Evolutionary conservation across 345 rosid species (phyloP).

Genomic region (Raphanus raphanistrum): DNA sequence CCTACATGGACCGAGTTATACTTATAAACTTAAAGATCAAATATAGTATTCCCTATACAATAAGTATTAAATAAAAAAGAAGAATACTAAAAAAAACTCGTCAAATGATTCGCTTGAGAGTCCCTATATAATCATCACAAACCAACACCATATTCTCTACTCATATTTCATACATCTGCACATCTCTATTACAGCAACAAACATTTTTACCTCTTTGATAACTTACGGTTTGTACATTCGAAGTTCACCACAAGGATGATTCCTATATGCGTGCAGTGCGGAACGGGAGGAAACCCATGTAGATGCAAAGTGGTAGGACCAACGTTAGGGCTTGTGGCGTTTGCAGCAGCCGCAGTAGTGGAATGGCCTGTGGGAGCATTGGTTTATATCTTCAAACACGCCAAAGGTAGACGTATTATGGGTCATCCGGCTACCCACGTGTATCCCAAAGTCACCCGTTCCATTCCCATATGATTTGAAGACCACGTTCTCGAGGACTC

Average conservation of each 20-base stretch:
- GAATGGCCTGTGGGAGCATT: constrained; percentile 93
- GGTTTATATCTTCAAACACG: constrained; percentile 66
- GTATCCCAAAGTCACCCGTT: constrained; percentile 58
- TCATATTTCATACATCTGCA: constrained; percentile 12
- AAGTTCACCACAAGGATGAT: constrained; percentile 25
- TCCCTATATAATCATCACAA: constrained; percentile 31
- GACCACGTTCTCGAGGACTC: not conserved
- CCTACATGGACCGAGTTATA: constrained; percentile 15
- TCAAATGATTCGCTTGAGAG: constrained; percentile 24
- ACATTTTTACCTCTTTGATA: not conserved
- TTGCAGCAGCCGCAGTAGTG: constrained; percentile 60
- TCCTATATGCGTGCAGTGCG: constrained; percentile 70
- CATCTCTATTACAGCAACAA: constrained; percentile 19
- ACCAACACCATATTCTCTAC: constrained; percentile 9
- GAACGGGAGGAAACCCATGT: constrained; percentile 67
- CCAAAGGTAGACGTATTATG: constrained; percentile 78
- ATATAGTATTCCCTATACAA: too few species aligned
- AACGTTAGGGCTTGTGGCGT: constrained; percentile 74
- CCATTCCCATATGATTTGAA: constrained; percentile 57
- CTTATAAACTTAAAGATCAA: not conserved
- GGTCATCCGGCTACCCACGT: constrained; percentile 80
- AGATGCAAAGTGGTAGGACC: constrained; percentile 90
- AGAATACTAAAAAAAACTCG: not conserved
- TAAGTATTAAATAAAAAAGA: not conserved
- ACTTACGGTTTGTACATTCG: too few species aligned